These are phyloP conservation scores for Diversispora epigaea DNA, from an alignment of 192 early-diverging fungal genomes.

Conservation along the genomic window DNA sequence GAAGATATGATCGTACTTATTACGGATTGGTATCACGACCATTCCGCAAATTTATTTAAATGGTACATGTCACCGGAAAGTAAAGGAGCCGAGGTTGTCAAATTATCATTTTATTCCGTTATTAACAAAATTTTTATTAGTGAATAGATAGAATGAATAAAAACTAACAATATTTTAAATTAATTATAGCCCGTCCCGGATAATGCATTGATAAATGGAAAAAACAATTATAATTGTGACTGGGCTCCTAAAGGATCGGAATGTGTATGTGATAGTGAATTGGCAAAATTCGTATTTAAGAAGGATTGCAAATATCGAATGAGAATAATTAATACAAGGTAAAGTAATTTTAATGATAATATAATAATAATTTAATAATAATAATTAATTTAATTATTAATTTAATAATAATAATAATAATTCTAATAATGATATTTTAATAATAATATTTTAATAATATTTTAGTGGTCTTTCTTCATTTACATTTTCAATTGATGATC, in stretches of 20 bases:
- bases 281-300: conserved; percentile 55
- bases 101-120: no score
- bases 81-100: neutral
- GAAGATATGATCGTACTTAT: conserved; percentile 66
- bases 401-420: no score
- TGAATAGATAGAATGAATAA: no score
- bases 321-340: conserved; percentile 69
- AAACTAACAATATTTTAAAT: no score
- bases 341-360: no score
- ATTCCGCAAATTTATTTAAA: neutral
- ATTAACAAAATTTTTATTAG: no score
- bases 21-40: conserved; percentile 48
- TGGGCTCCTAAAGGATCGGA: neutral
- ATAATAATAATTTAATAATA: no score
- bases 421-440: no score
- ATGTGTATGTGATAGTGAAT: neutral
- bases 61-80: neutral
- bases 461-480: conserved; percentile 38
- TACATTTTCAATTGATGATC: conserved; percentile 43
- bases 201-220: conserved; percentile 64
- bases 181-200: conserved; percentile 54
- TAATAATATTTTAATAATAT: no score
- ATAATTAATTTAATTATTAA: no score
- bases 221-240: conserved; percentile 34
- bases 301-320: conserved; percentile 82